These are phyloP conservation scores for Penicillium nordicum DNA, from an alignment of 2,329 filamentous ascomycete species.

Conservation along the genomic window DNA sequence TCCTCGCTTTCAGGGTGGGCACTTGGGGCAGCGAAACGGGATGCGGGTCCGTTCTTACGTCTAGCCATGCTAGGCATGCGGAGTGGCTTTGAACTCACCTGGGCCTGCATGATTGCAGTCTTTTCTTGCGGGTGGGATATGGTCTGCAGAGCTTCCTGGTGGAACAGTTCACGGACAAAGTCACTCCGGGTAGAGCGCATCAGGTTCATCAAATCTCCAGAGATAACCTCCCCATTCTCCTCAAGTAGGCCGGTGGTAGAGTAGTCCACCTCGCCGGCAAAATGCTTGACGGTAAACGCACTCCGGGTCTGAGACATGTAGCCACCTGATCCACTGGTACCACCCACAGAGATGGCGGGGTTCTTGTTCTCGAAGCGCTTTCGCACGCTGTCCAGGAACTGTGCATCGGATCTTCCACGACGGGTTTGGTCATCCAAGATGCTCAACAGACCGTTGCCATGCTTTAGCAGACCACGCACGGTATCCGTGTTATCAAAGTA, in stretches of 20 bases:
- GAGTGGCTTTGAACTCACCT: constrained; percentile 91
- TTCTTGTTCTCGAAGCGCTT: constrained; percentile 96
- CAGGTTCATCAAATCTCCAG: constrained; percentile 91
- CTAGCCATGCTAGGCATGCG: constrained; percentile 89
- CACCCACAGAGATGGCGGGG: constrained; percentile 76
- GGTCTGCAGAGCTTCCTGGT: constrained; percentile 91
- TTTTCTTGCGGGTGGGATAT: constrained; percentile 90
- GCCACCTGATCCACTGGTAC: constrained; percentile 76
- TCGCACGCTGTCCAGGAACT: constrained; percentile 83
- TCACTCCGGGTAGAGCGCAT: constrained; percentile 83
- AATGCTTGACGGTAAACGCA: constrained; percentile 88
- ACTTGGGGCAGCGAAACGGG: constrained; percentile 37
- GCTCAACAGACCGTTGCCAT: constrained; percentile 85
- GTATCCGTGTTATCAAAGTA: constrained; percentile 98
- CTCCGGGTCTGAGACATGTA: constrained; percentile 76
- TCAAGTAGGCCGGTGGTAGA: constrained; percentile 81
- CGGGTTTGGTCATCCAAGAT: constrained; percentile 95
- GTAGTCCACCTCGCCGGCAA: constrained; percentile 95
- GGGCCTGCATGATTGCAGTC: constrained; percentile 88
- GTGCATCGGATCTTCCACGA: constrained; percentile 80
- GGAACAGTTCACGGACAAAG: constrained; percentile 86
- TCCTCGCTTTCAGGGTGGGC: constrained; percentile 40
- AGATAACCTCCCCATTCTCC: constrained; percentile 94
- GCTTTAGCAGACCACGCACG: constrained; percentile 84
- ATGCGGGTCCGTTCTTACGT: constrained; percentile 61